Base-by-base conservation (phyloP, 257 asterid genomes). In the Buddleja alternifolia region DNA sequence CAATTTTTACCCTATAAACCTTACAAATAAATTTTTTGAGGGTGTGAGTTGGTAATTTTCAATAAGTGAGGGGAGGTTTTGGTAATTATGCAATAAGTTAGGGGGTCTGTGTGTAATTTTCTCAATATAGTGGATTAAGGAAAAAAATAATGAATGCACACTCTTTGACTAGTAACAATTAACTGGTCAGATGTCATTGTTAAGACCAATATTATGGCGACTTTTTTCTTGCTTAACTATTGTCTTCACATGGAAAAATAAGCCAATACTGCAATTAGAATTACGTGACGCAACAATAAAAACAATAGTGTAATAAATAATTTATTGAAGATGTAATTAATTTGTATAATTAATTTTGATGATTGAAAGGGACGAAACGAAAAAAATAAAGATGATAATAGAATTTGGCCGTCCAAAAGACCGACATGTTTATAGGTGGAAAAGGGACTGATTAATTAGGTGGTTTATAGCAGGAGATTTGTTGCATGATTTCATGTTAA, bases 171-270 rank as follows among this genome's bases (percentile, higher is more conserved):
- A 25, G 46, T 17, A n/a, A n/a, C 5, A 29, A 5, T 29, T 29
- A 71, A 78, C n/a, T n/a, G 78, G 81, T 70, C 25, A 73, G 58
- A 73, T 69, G 88, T 83, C 90, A 19, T 77, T 72, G 74, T 78
- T 74, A 77, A 72, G 72, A 69, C 73, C 81, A 63, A 72, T 70
- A 48, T 65, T 58, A 63, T 74, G 64, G 67, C 69, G 72, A 70
- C 72, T 65, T 68, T 72, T 19, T 8, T 16, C 42, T 67, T 25
- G 23, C 46, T 37, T 10, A 20, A 41, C 23, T 39, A 63, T 66
- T 72, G 80, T 75, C 72, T 53, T 54, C 44, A 59, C 76, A 66
- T 69, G 70, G 70, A 46, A 46, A 70, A 39, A 4, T 9, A 48
- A 15, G 8, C 19, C 19, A 16, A 34, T 1, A 29, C 5, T 36